These are phyloP conservation scores for Euphrasia arctica DNA, from an alignment of 305 asterid genomes.

Conservation along the genomic window DNA sequence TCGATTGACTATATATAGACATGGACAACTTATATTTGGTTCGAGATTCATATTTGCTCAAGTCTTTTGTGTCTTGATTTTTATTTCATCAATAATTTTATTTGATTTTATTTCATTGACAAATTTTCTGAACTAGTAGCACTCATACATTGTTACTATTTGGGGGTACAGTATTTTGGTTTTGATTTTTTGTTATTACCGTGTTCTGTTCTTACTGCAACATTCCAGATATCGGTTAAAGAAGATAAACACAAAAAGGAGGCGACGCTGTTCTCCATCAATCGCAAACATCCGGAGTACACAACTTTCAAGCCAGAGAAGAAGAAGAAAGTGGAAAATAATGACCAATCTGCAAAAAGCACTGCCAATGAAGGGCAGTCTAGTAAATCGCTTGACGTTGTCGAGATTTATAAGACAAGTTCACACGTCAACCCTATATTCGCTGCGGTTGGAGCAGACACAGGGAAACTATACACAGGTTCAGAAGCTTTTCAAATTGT, in stretches of 20 bases:
- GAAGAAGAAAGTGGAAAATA: constrained; percentile 61
- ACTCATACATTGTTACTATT: background rate
- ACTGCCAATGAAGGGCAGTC: constrained; percentile 44
- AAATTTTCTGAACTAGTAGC: constrained; percentile 8
- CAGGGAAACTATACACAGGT: constrained; percentile 58
- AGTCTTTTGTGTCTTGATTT: constrained; percentile 11
- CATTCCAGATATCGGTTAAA: constrained; percentile 71
- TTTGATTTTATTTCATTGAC: background rate
- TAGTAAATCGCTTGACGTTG: constrained; percentile 53
- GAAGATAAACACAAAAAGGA: constrained; percentile 94
- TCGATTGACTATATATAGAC: constrained; percentile 11
- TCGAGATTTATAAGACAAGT: constrained; percentile 81
- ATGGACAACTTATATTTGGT: background rate
- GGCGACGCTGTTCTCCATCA: constrained; percentile 52
- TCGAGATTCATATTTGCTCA: background rate
- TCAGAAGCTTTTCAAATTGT: constrained; percentile 77
- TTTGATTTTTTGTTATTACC: constrained; percentile 18
- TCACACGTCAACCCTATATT: constrained; percentile 78
- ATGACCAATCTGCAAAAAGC: constrained; percentile 45
- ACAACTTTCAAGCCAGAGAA: constrained; percentile 82
- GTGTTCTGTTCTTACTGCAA: constrained; percentile 27
- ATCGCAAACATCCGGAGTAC: constrained; percentile 77
- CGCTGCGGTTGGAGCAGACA: constrained; percentile 66
- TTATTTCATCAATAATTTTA: background rate
- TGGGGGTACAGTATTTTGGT: background rate